These are phyloP conservation scores for Ceratocystis diversiconidia DNA, from an alignment of 2,329 filamentous ascomycete species.

Conservation along the genomic window DNA sequence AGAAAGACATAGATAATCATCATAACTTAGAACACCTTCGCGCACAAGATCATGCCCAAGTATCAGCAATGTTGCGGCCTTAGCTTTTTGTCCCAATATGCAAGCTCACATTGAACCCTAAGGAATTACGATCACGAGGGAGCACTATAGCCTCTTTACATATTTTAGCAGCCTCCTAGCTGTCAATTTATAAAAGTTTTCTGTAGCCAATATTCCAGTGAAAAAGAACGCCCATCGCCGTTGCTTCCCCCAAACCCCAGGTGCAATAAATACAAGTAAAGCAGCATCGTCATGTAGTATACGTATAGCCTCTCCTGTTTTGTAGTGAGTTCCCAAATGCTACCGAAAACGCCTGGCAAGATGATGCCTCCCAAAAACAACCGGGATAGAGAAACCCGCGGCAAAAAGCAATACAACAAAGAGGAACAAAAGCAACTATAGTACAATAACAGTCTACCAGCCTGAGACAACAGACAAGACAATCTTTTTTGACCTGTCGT, in stretches of 20 bases:
- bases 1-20: no score
- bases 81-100: no score
- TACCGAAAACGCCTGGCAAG: not conserved
- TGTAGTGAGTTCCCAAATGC: not conserved
- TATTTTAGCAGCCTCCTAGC: not conserved
- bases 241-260: not conserved
- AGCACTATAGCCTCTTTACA: not conserved
- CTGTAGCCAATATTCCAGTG: not conserved
- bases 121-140: not conserved
- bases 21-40: no score
- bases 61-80: no score
- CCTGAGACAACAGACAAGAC: not conserved
- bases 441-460: not conserved
- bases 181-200: not conserved
- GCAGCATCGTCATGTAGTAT: not conserved
- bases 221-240: not conserved
- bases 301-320: not conserved
- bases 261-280: not conserved
- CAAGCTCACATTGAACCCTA: not conserved
- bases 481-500: not conserved
- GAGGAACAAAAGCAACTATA: not conserved
- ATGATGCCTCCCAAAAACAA: not conserved
- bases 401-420: slow-evolving; percentile 4
- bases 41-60: no score
- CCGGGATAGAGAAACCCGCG: no score